Evolutionary conservation across 805 yeast genomes (phyloP), one percentile per base, ranked within the genome.

Genomic region (Hanseniaspora clermontiae): DNA sequence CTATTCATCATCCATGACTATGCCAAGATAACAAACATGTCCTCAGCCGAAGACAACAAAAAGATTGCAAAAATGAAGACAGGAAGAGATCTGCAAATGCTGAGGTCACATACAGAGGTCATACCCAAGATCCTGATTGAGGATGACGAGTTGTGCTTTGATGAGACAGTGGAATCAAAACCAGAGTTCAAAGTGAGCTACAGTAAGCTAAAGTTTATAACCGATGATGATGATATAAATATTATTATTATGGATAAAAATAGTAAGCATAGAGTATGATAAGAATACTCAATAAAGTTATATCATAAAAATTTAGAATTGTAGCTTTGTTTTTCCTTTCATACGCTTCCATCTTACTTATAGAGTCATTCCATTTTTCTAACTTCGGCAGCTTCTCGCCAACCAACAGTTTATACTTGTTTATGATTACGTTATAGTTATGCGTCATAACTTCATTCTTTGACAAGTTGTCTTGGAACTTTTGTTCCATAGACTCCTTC

Each of bases 171-270:
- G 8, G 43, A 38, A 20, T 3, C 36, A 31, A 53, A 53, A 27
- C 46, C 51, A 10, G 51, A 53, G 27, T 38, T 53, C 10, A 38
- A 46, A 14, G 37, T 14, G 11, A 46, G 19, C 8, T 53, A 46
- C 38, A 24, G 24, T 14, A 38, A 31, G 9, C 17, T 53, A 5
- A 11, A 17, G 3, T 51, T 43, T n/a, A 27, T 42, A 2, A 27
- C 27, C 19, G 49, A 43, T 43, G 45, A 32, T 17, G 42, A 39
- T 32, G n/a, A 20, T 32, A 38, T 52, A 11, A 42, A 53, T 20
- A 43, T 53, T 14, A 47, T 53, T 6, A 53, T 53, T 3, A 29
- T 53, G 37, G 37, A 53, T 46, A 53, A 53, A 46, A 53, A 53
- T 20, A 43, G 36, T 43, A 51, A 32, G 15, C 43, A 24, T 43